phyloP scores from a whole-genome alignment of 768 basidiomycete genomes.

The Phlegmacium glaucopus region DNA sequence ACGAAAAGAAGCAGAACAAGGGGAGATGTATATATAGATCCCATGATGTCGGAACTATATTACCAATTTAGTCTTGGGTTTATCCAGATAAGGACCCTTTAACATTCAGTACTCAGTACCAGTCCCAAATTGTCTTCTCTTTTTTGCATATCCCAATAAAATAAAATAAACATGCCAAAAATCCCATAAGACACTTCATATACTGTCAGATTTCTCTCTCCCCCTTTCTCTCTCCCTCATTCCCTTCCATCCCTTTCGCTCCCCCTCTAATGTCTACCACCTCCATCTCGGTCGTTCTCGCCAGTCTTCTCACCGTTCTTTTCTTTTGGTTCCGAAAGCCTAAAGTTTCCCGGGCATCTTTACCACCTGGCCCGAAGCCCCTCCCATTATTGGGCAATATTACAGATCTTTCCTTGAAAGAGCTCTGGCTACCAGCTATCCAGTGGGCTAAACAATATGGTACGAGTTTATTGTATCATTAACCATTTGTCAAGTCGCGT shows the following conservation, averaged over 20 bases:
- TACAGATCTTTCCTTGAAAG: constrained; percentile 52
- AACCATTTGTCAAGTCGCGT: background rate
- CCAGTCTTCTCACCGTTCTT: constrained; percentile 35
- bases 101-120: too few relatives aligned
- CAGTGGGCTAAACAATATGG: constrained; percentile 65
- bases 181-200: constrained; percentile 7
- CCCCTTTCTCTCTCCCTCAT: constrained; percentile 2
- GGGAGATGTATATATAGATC: too few relatives aligned
- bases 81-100: too few relatives aligned
- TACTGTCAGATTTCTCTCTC: constrained; percentile 5
- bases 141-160: too few relatives aligned
- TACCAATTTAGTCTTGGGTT: too few relatives aligned
- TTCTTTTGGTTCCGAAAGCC: constrained; percentile 41
- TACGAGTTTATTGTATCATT: constrained; percentile 18
- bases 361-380: constrained; percentile 69
- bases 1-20: too few relatives aligned
- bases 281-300: constrained; percentile 29
- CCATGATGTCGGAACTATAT: too few relatives aligned
- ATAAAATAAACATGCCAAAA: background rate
- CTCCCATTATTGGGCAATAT: constrained; percentile 66
- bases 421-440: constrained; percentile 62
- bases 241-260: background rate
- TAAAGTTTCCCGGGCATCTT: constrained; percentile 36
- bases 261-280: constrained; percentile 18
- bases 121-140: too few relatives aligned